Percentiles rank a stretch among this genome's conserved stretches.
Evolutionary conservation across 1,139 yeast species (phyloP).

Genomic region (Zygosaccharomyces sapae): DNA sequence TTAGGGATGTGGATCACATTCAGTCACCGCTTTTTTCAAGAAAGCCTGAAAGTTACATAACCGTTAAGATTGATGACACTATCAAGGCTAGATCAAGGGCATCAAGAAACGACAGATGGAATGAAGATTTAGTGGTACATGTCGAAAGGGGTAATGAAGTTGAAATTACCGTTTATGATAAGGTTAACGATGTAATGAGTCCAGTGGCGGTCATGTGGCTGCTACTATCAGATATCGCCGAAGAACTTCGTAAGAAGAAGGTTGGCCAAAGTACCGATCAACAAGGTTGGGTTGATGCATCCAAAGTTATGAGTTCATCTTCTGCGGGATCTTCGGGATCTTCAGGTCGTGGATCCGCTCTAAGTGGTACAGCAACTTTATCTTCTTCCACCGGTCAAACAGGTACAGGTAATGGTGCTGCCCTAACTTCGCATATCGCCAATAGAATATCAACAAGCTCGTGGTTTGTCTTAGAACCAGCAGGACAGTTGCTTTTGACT

Average conservation of each 20-base stretch:
- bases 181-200: conserved; percentile 55
- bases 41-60: conserved; percentile 73
- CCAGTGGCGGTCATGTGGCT: conserved; percentile 97
- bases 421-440: conserved; percentile 4
- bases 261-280: conserved; percentile 69
- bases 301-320: conserved; percentile 39
- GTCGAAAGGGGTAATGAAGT: conserved; percentile 91
- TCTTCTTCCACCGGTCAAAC: conserved; percentile 6
- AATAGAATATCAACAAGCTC: conserved; percentile 48
- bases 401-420: neutral
- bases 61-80: conserved; percentile 82
- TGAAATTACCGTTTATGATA: conserved; percentile 83
- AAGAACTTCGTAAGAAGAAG: conserved; percentile 86
- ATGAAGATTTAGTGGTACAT: conserved; percentile 72
- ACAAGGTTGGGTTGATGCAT: conserved; percentile 87
- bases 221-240: conserved; percentile 82
- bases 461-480: conserved; percentile 94
- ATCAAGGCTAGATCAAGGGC: conserved; percentile 71
- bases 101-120: conserved; percentile 77
- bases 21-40: conserved; percentile 75
- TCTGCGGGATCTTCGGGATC: conserved; percentile 16
- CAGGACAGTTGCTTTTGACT: conserved; percentile 78
- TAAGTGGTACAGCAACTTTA: conserved; percentile 6
- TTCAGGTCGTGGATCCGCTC: conserved; percentile 9
- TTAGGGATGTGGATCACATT: conserved; percentile 88